Evolutionary conservation across 2,329 filamentous ascomycete genomes (phyloP).

Genomic region (Rachicladosporium sp.): DNA sequence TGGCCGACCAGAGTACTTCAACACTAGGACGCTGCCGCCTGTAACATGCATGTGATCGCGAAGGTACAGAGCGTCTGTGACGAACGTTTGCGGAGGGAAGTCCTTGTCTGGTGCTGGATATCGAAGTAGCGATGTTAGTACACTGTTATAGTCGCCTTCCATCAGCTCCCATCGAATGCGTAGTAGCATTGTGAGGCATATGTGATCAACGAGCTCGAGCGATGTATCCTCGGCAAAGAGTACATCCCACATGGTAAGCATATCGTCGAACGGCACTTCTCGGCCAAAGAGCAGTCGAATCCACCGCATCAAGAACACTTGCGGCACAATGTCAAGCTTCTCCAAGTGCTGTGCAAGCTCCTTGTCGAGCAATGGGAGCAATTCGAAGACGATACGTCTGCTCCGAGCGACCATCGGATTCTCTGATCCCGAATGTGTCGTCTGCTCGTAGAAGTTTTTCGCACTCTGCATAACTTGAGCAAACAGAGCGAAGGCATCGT

Average conservation of each 20-base stretch:
- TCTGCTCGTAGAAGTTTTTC: constrained; percentile 75
- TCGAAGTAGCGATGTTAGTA: constrained; percentile 67
- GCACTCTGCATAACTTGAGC: constrained; percentile 77
- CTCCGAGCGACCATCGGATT: constrained; percentile 67
- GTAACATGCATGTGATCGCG: constrained; percentile 49
- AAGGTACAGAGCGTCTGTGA: constrained; percentile 72
- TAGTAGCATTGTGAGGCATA: constrained; percentile 90
- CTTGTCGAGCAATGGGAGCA: constrained; percentile 68
- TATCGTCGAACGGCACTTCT: constrained; percentile 80
- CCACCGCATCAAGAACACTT: constrained; percentile 97
- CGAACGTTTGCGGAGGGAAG: constrained; percentile 49
- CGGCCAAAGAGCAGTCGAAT: constrained; percentile 83
- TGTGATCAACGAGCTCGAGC: constrained; percentile 69
- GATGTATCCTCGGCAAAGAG: constrained; percentile 77
- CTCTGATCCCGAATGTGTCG: constrained; percentile 17
- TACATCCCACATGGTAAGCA: constrained; percentile 78
- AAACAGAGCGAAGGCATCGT: constrained; percentile 82
- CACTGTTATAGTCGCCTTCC: constrained; percentile 75
- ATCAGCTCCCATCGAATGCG: constrained; percentile 83
- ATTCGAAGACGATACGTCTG: constrained; percentile 72
- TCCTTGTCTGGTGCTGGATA: constrained; percentile 52
- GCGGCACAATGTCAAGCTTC: constrained; percentile 78
- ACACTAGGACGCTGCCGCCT: constrained; percentile 54
- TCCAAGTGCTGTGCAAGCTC: constrained; percentile 70
- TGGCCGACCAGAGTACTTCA: constrained; percentile 51